A percentile compares a stretch with the other conserved stretches of the same genome.
Conservation (phyloP, 1,139 yeast species). For the Saccharomyces hybrid region DNA sequence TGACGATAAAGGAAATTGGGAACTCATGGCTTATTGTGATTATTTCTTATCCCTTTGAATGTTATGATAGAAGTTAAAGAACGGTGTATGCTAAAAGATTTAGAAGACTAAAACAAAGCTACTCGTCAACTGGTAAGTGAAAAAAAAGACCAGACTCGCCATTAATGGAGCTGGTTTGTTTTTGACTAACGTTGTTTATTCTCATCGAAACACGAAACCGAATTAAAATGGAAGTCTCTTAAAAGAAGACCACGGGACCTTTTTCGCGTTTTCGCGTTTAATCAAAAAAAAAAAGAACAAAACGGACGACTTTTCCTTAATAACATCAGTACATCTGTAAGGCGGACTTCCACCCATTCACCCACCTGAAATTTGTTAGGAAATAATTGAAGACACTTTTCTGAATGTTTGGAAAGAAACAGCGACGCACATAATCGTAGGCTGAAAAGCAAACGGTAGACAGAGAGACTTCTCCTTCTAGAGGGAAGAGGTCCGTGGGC, state of each 20-base stretch:
- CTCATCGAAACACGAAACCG: neutral
- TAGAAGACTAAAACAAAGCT: neutral
- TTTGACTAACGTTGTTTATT: neutral
- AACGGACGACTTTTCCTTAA: neutral
- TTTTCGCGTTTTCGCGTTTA: neutral
- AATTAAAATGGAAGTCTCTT: neutral
- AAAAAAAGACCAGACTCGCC: neutral
- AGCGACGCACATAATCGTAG: no score
- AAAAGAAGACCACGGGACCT: neutral
- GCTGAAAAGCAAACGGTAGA: no score
- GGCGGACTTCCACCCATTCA: neutral
- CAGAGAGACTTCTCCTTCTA: no score
- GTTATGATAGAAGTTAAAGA: neutral
- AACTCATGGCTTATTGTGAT: neutral
- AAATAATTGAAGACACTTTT: neutral
- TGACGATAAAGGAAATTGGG: constrained; percentile 7
- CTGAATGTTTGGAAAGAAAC: neutral
- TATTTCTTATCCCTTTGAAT: neutral
- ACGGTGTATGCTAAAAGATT: neutral
- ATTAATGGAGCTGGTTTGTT: neutral
- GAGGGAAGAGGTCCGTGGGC: neutral
- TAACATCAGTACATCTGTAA: neutral
- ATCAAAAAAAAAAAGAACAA: neutral
- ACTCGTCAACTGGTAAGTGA: neutral
- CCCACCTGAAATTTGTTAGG: no score